A percentile compares a stretch with the other conserved stretches of the same genome.
These are phyloP conservation scores for Boletus edulis DNA, from an alignment of 768 basidiomycete genomes.

Conservation along the genomic window DNA sequence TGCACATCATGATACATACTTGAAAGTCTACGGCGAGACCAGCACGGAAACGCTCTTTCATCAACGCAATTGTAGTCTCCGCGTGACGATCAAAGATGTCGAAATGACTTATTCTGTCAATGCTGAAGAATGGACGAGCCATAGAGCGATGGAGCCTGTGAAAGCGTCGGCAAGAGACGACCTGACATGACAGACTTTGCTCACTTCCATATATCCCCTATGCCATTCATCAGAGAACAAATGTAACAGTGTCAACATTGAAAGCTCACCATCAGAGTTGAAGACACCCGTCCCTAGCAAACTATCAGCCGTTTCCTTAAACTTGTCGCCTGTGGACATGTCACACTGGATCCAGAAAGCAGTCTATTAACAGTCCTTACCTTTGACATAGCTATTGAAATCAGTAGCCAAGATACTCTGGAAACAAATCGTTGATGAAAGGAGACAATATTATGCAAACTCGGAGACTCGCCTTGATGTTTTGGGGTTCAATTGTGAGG, in stretches of 20 bases:
- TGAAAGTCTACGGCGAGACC: constrained; percentile 61
- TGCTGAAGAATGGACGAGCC: constrained; percentile 69
- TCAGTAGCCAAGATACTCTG: constrained; percentile 43
- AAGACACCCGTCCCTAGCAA: constrained; percentile 55
- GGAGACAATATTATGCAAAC: background rate
- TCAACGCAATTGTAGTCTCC: constrained; percentile 42
- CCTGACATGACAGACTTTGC: constrained; percentile 3
- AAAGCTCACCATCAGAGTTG: constrained; percentile 45
- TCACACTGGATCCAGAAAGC: background rate
- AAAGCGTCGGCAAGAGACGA: background rate
- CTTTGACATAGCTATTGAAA: constrained; percentile 44
- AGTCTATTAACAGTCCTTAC: constrained; percentile 13
- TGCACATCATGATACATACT: constrained; percentile 27
- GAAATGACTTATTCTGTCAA: constrained; percentile 59
- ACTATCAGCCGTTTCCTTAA: constrained; percentile 28
- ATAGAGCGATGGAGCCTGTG: constrained; percentile 61
- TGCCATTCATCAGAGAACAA: constrained; percentile 1
- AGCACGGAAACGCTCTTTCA: constrained; percentile 41
- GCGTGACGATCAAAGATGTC: constrained; percentile 59
- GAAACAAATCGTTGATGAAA: background rate
- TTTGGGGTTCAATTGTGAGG: constrained; percentile 50
- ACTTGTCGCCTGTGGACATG: constrained; percentile 29
- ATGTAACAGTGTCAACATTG: background rate
- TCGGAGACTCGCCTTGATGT: constrained; percentile 34
- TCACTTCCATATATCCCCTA: constrained; percentile 73